These are phyloP conservation scores for Mycena crocata DNA, from an alignment of 768 basidiomycete species.

Conservation along the genomic window DNA sequence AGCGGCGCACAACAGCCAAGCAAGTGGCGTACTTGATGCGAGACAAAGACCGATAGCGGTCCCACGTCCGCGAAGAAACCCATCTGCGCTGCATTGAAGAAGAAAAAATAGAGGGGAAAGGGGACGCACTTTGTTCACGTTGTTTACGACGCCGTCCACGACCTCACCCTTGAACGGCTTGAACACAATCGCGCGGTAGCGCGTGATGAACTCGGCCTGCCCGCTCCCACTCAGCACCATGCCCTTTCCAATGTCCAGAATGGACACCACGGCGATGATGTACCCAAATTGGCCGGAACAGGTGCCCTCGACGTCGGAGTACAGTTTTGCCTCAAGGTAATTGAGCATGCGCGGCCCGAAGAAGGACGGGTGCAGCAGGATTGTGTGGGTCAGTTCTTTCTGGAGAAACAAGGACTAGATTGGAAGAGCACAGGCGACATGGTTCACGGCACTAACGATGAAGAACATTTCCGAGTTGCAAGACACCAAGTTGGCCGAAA, in stretches of 20 bases:
- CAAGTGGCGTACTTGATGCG: slow-evolving; percentile 77
- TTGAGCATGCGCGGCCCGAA: slow-evolving; percentile 96
- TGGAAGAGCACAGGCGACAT: slow-evolving; percentile 17
- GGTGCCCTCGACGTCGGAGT: slow-evolving; percentile 96
- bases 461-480: slow-evolving; percentile 65
- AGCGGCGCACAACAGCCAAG: slow-evolving; percentile 3
- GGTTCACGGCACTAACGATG: slow-evolving; percentile 62
- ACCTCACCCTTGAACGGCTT: slow-evolving; percentile 99
- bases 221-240: slow-evolving; percentile 93
- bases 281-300: slow-evolving; percentile 96
- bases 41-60: slow-evolving; percentile 93
- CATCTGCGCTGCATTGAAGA: slow-evolving; percentile 73
- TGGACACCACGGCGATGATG: slow-evolving; percentile 92
- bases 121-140: slow-evolving; percentile 88
- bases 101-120: neutral
- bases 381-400: slow-evolving; percentile 98
- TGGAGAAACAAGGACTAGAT: slow-evolving; percentile 47
- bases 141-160: slow-evolving; percentile 94
- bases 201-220: slow-evolving; percentile 94
- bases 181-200: slow-evolving; percentile 97
- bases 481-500: too few relatives aligned
- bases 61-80: slow-evolving; percentile 98
- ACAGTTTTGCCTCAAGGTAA: slow-evolving; percentile 92
- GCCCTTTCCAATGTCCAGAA: slow-evolving; percentile 92
- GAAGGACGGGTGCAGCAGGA: slow-evolving; percentile 97